Conservation (phyloP, 345 rosid genomes). For the Syzygium jambos region DNA sequence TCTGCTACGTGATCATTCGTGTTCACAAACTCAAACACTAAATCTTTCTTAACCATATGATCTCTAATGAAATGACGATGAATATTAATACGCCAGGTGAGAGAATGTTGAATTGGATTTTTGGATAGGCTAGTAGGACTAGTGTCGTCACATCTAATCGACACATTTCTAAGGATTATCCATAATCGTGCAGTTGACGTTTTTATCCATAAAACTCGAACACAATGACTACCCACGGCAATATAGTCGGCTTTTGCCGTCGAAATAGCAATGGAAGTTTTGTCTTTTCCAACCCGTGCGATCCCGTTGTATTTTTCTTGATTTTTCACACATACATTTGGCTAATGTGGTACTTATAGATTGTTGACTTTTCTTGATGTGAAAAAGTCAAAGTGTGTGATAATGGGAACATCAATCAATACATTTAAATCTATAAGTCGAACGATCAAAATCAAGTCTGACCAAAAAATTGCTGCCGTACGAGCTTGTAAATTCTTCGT, state of each 20-base stretch:
- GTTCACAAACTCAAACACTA: neutral
- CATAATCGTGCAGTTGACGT: neutral
- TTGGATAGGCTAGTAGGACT: neutral
- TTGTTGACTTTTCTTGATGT: neutral
- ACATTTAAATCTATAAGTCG: neutral
- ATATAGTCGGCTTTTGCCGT: fast-evolving
- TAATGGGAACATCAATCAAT: neutral
- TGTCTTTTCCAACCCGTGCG: neutral
- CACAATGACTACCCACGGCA: fast-evolving
- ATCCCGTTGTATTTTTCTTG: neutral
- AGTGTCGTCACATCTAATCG: neutral
- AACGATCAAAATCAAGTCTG: neutral
- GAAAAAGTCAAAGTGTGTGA: neutral
- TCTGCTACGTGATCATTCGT: fast-evolving
- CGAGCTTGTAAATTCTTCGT: neutral
- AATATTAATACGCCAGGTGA: neutral
- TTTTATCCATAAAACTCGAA: neutral
- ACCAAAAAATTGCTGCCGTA: neutral
- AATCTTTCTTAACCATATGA: neutral
- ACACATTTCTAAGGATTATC: neutral
- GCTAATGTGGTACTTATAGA: neutral
- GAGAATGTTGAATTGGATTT: neutral
- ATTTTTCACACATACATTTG: neutral
- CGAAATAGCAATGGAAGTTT: neutral
- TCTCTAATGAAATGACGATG: neutral